Evolutionary conservation across 2,329 filamentous ascomycete genomes (phyloP).

Genomic region (Penicillium sp.): DNA sequence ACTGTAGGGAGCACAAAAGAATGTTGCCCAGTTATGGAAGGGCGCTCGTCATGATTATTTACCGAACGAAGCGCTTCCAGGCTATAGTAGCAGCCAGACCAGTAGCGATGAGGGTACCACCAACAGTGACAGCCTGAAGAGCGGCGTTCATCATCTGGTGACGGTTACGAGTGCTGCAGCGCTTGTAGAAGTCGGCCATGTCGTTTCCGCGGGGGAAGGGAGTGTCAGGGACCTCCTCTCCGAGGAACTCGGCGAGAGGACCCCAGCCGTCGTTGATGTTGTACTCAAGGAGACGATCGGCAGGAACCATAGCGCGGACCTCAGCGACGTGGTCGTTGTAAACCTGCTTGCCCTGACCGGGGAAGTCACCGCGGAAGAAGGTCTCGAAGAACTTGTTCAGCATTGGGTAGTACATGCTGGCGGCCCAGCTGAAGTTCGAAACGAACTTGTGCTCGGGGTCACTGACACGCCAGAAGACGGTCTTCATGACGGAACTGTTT

Average conservation of each 20-base stretch:
- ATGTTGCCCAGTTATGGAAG: slow-evolving; percentile 3
- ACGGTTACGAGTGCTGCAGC: slow-evolving; percentile 54
- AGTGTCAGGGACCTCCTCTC: slow-evolving; percentile 51
- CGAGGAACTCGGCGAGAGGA: slow-evolving; percentile 57
- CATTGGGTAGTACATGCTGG: slow-evolving; percentile 69
- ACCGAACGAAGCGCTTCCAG: slow-evolving; percentile 42
- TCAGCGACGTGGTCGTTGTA: slow-evolving; percentile 59
- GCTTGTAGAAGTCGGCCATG: slow-evolving; percentile 56
- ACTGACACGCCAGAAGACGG: slow-evolving; percentile 66
- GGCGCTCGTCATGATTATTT: slow-evolving; percentile 1
- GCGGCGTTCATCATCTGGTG: slow-evolving; percentile 58
- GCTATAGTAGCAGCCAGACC: slow-evolving; percentile 42
- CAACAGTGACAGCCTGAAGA: slow-evolving; percentile 52
- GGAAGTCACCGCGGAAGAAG: slow-evolving; percentile 69
- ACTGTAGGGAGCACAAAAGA: slow-evolving; percentile 18
- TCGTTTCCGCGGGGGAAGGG: slow-evolving; percentile 56
- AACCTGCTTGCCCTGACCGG: slow-evolving; percentile 63
- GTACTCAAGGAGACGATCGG: slow-evolving; percentile 55
- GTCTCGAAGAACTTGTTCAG: slow-evolving; percentile 67
- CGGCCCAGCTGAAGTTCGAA: slow-evolving; percentile 62
- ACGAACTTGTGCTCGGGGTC: slow-evolving; percentile 61
- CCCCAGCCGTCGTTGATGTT: slow-evolving; percentile 56
- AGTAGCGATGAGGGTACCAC: slow-evolving; percentile 49
- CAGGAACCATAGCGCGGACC: slow-evolving; percentile 50
- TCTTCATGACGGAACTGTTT: slow-evolving; percentile 61